Base-by-base conservation (phyloP, 169 alveolate genomes). In the Eimeria sp. region DNA sequence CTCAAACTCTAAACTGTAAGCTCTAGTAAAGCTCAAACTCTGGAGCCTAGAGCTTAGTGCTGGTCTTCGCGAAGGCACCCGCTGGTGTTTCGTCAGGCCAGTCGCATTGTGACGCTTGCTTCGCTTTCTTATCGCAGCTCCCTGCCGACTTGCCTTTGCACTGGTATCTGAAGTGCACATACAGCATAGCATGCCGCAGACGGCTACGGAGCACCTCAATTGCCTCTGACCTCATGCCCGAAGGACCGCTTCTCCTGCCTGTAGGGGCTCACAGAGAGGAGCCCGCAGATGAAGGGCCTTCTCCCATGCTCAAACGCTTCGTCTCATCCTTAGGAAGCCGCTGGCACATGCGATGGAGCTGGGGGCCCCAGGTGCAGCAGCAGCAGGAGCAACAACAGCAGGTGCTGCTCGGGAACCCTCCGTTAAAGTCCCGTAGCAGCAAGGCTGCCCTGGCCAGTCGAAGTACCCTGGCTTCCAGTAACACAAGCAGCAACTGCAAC, bases 151-250 rank as follows among this genome's bases (percentile, higher is more conserved):
- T 72, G 56, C 56, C 6, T 30, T 27, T 54, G 16, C 82, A 33
- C 56, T 37, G 40, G 54, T 40, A 13, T 72, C 54, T 72, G 52
- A 72, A 72, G 82, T 78, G 88, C 40, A n/a, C 88, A 78, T 49
- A 46, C 16, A 49, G 66, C 40, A 1, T 66, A 78, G 66, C 40
- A 78, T 78, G 88, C 46, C 23, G 49, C 88, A 20, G 23, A 54
- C 74, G 16, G 76, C 74, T 33, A 54, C 76, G 76, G 58, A 33
- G 4, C 56, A 56, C 25, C 90, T 58, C 56, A 30, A 9, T 13
- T 10, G 74, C 54, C 90, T 82, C 90, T 52, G 66, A 23, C 74
- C 33, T n/a, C 90, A 82, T 82, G 90, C 30, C 90, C 54, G 90
- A 82, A 58, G 90, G 56, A 33, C 20, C 90, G 23, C 72, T 56